Percentiles rank a stretch among this genome's conserved stretches.
Conservation (phyloP, 2,329 filamentous ascomycete species). For the Pezicula rhizophila region DNA sequence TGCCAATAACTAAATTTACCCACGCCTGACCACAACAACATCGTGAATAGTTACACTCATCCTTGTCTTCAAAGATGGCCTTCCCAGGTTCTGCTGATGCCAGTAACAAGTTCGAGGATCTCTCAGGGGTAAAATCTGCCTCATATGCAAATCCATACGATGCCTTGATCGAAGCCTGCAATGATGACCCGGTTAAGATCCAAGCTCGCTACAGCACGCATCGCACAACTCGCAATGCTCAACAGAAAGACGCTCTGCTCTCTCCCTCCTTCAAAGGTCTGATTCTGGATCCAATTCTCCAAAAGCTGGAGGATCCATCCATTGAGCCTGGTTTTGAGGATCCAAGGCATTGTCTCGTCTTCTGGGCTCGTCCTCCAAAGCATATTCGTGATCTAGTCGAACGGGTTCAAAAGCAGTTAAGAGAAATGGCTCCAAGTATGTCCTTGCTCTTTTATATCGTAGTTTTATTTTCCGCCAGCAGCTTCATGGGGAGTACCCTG, state of each 20-base stretch:
- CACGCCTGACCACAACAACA: neutral
- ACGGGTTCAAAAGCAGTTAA: constrained; percentile 62
- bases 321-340: constrained; percentile 67
- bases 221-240: constrained; percentile 65
- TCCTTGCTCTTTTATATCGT: constrained; percentile 9
- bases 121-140: constrained; percentile 25
- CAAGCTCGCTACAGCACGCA: constrained; percentile 59
- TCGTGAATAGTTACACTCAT: constrained; percentile 4
- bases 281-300: constrained; percentile 69
- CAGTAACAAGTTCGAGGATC: constrained; percentile 27
- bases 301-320: constrained; percentile 58
- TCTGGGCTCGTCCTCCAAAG: constrained; percentile 80
- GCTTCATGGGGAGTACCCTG: no score
- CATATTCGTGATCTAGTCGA: constrained; percentile 63
- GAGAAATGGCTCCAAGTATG: constrained; percentile 63
- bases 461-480: no score
- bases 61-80: neutral
- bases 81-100: constrained; percentile 18
- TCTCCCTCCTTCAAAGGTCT: constrained; percentile 62
- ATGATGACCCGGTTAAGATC: constrained; percentile 26
- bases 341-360: constrained; percentile 72
- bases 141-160: constrained; percentile 26
- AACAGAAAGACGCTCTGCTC: constrained; percentile 71
- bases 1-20: no score
- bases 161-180: constrained; percentile 27